phyloP scores from a whole-genome alignment of 1,139 yeast species.

The Eremothecium sinecaudum region DNA sequence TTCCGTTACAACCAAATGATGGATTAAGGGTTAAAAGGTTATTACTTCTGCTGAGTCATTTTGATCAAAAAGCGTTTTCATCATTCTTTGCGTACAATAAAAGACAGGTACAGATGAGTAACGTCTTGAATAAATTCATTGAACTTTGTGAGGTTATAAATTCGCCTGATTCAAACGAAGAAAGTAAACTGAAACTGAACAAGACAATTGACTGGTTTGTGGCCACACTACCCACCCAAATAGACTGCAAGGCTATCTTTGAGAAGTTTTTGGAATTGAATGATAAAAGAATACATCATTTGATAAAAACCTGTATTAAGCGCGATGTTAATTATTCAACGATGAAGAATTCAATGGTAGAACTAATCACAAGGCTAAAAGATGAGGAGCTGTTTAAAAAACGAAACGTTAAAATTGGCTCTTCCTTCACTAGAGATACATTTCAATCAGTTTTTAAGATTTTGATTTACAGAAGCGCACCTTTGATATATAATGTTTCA shows the following conservation, averaged over 20 bases:
- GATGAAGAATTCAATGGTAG: slow-evolving; percentile 52
- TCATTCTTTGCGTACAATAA: slow-evolving; percentile 61
- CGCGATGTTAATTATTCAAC: slow-evolving; percentile 54
- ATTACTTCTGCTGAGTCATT: slow-evolving; percentile 38
- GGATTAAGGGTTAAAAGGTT: slow-evolving; percentile 46
- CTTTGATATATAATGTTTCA: slow-evolving; percentile 55
- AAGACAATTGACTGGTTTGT: slow-evolving; percentile 60
- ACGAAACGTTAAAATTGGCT: slow-evolving; percentile 32
- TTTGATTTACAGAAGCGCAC: slow-evolving; percentile 52
- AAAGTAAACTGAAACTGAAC: slow-evolving; percentile 35
- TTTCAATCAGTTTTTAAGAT: slow-evolving; percentile 46
- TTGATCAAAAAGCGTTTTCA: slow-evolving; percentile 50
- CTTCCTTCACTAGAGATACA: slow-evolving; percentile 38
- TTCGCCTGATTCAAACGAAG: slow-evolving; percentile 26
- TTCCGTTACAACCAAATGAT: slow-evolving; percentile 45
- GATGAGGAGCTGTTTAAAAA: slow-evolving; percentile 43
- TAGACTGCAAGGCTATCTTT: slow-evolving; percentile 41
- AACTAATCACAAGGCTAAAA: slow-evolving; percentile 44
- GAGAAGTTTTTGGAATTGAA: slow-evolving; percentile 44
- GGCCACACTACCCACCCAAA: slow-evolving; percentile 45
- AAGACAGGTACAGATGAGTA: slow-evolving; percentile 54
- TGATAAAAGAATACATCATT: slow-evolving; percentile 47
- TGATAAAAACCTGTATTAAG: slow-evolving; percentile 46
- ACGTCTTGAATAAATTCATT: slow-evolving; percentile 30
- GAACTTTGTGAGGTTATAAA: slow-evolving; percentile 32